Evolutionary conservation across 1,284 basidiomycete species (phyloP).

Genomic region (Heliocybe sulcata): DNA sequence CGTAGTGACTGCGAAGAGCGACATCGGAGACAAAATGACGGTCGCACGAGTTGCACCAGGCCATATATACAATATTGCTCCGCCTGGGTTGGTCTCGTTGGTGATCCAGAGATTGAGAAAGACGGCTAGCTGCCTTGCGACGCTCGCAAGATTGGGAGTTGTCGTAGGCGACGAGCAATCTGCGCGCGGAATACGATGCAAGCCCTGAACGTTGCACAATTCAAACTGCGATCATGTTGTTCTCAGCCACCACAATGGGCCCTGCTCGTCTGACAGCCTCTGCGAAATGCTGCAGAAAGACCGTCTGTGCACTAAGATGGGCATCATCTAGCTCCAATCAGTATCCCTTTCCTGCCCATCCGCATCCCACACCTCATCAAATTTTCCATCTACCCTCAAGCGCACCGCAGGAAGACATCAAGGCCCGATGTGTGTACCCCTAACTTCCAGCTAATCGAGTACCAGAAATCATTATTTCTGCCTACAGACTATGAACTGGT

Average conservation of each 20-base stretch:
- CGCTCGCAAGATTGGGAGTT: not conserved
- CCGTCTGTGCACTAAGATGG: not conserved
- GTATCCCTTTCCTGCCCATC: conserved; percentile 47
- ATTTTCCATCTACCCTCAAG: conserved; percentile 57
- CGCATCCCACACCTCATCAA: conserved; percentile 57
- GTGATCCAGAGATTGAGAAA: not conserved
- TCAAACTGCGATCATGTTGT: no score
- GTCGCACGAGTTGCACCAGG: not conserved
- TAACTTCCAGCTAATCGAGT: no score
- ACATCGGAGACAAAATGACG: not conserved
- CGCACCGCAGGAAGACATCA: conserved; percentile 53
- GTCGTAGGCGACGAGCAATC: not conserved
- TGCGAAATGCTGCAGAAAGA: not conserved
- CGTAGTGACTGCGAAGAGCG: not conserved
- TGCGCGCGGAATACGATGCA: no score
- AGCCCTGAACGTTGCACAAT: no score
- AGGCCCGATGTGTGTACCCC: conserved; percentile 48
- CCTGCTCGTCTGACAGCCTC: not conserved
- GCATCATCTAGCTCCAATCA: conserved; percentile 22
- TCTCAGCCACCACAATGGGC: no score
- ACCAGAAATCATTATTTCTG: no score
- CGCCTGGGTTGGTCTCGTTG: not conserved
- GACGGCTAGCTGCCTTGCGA: not conserved
- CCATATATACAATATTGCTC: conserved; percentile 1
- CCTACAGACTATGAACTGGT: conserved; percentile 68